Evolutionary conservation across 352 stramenopile species (phyloP).

Genomic region (Phytophthora podocarpi): DNA sequence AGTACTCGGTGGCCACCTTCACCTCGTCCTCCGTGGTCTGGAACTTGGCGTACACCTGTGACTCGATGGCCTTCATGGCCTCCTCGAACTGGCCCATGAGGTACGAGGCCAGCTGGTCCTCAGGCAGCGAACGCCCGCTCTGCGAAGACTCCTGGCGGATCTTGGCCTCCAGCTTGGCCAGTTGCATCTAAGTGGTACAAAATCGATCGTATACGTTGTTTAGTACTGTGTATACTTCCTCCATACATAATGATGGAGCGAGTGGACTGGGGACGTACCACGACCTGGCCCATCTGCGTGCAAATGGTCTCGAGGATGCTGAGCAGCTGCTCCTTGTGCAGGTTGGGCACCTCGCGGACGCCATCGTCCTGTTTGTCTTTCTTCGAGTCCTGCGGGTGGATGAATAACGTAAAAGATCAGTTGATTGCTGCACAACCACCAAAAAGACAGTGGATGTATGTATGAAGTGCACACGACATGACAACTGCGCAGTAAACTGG

Average conservation of each 20-base stretch:
- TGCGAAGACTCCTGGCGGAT: conserved; percentile 89
- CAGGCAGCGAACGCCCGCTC: conserved; percentile 76
- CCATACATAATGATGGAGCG: too few relatives aligned
- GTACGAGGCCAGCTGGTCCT: conserved; percentile 88
- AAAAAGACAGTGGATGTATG: too few relatives aligned
- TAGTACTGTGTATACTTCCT: too few relatives aligned
- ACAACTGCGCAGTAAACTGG: neutral
- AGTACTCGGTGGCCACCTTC: conserved; percentile 88
- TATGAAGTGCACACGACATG: neutral
- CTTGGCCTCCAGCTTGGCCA: conserved; percentile 88
- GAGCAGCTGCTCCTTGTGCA: conserved; percentile 88
- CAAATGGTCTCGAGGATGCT: conserved; percentile 90
- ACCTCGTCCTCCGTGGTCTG: conserved; percentile 90
- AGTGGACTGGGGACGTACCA: conserved; percentile 51
- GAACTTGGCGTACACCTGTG: conserved; percentile 90
- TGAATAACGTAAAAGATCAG: neutral
- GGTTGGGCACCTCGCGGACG: conserved; percentile 78
- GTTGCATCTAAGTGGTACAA: conserved; percentile 66
- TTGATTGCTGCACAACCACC: neutral
- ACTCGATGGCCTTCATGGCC: conserved; percentile 90
- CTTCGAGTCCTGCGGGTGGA: conserved; percentile 42
- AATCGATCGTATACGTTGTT: neutral
- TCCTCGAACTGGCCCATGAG: conserved; percentile 91
- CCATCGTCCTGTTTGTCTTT: conserved; percentile 61
- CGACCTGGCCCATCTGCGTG: conserved; percentile 89